Evolutionary conservation across 2,329 filamentous ascomycete genomes (phyloP), one percentile per base, ranked within the genome.

Genomic region (Fusarium agapanthi): DNA sequence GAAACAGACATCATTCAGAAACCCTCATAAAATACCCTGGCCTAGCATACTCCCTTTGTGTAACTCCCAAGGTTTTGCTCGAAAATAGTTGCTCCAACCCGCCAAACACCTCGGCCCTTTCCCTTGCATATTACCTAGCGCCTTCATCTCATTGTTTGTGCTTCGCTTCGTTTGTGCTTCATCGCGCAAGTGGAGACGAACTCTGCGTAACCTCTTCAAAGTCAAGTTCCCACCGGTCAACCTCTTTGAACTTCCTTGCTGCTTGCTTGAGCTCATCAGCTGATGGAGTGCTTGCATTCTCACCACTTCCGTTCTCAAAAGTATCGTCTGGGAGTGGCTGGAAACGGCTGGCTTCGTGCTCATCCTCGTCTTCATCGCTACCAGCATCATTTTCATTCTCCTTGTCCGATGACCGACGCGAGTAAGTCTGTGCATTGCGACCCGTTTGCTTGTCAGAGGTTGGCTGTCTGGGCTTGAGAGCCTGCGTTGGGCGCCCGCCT

Each of bases 211-310:
- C 85, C 73, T 90, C 89, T 82, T 93, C 91, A 80, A 88, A 93
- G 56, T 90, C 89, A 68, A 93, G 81, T 81, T 91, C 86, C 90
- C 90, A 93, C 80, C 86, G 84, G 79, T 93, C 91, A 44, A 93
- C 91, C 80, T 92, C 90, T 79, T 88, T 86, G 75, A 93, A 93
- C 80, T 92, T 92, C 78, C 84, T 86, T 15, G 84, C 84, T 44
- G 89, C 88, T 55, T 85, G 83, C 80, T 88, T 88, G 68, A 93
- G 82, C 83, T 90, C 89, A 45, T 86, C 80, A 30, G 86, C 82
- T 53, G 86, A 78, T 12, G 82, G 79, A 78, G 76, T 83, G 43
- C 73, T 80, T 74, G 76, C 81, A 76, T 72, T 82, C 81, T 76
- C 79, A 55, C 80, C 67, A 41, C 66, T 71, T 35, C 60, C 78